Conservation (phyloP, 2,329 filamentous ascomycete species). For the Fusarium nematophilum region DNA sequence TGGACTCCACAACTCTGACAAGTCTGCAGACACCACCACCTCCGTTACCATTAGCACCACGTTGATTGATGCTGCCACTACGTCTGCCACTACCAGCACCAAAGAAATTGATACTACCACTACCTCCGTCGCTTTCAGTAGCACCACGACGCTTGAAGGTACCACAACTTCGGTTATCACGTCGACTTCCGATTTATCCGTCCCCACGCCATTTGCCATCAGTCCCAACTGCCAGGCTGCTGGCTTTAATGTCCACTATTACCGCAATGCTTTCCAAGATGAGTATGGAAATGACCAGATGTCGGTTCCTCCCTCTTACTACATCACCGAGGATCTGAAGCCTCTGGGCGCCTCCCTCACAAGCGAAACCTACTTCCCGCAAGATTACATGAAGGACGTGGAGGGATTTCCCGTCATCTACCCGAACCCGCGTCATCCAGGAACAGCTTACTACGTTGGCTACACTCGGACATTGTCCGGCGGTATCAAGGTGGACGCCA, state of each 20-base stretch:
- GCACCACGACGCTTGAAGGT: no score
- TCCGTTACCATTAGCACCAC: no score
- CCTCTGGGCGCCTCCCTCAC: conserved; percentile 23
- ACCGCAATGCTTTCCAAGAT: conserved; percentile 29
- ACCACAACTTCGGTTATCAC: no score
- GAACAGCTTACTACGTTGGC: conserved; percentile 19
- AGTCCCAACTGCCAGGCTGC: conserved; percentile 13
- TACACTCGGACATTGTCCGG: conserved; percentile 21
- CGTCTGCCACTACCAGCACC: no score
- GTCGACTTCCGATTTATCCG: no score
- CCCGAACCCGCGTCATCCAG: conserved; percentile 3
- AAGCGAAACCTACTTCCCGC: conserved; percentile 29
- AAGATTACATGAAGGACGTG: conserved; percentile 15
- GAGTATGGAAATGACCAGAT: conserved; percentile 34
- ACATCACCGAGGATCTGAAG: conserved; percentile 30
- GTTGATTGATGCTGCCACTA: no score
- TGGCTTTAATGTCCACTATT: conserved; percentile 36
- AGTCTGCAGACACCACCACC: no score
- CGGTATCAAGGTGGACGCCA: conserved; percentile 35
- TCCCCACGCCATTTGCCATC: no score
- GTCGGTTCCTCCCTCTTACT: conserved; percentile 36
- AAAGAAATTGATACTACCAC: no score
- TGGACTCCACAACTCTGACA: no score
- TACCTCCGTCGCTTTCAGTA: no score
- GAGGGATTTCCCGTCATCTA: not conserved